Percentiles rank a stretch among this genome's conserved stretches.
Conservation (phyloP, 2,329 filamentous ascomycete genomes). For the Beauveria bassiana region DNA sequence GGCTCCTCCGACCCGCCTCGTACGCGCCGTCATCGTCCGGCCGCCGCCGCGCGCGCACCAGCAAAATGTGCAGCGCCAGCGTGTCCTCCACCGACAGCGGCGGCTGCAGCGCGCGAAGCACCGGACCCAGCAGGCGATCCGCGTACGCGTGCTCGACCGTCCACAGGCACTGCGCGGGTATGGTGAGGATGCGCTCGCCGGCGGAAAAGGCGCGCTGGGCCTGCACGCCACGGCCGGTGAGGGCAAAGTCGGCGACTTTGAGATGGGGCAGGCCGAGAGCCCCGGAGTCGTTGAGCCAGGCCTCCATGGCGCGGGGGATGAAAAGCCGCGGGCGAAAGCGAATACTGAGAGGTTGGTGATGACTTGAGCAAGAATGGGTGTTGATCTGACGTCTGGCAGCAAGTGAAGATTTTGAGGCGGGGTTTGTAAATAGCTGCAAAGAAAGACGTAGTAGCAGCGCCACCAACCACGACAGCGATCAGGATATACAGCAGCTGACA, state of each 20-base stretch:
- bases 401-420: too few relatives aligned
- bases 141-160: slow-evolving; percentile 24
- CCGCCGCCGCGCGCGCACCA: slow-evolving; percentile 22
- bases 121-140: slow-evolving; percentile 24
- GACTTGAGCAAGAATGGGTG: too few relatives aligned
- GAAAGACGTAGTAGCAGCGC: too few relatives aligned
- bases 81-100: slow-evolving; percentile 26
- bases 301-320: slow-evolving; percentile 20
- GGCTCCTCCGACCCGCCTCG: slow-evolving; percentile 17
- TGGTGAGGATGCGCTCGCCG: slow-evolving; percentile 26
- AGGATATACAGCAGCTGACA: too few relatives aligned
- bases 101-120: slow-evolving; percentile 22
- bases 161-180: slow-evolving; percentile 23
- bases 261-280: slow-evolving; percentile 23
- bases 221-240: slow-evolving; percentile 25
- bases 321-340: too few relatives aligned
- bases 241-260: slow-evolving; percentile 24
- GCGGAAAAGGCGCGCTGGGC: slow-evolving; percentile 22
- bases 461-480: too few relatives aligned
- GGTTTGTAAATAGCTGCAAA: too few relatives aligned
- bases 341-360: too few relatives aligned
- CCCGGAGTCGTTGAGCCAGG: slow-evolving; percentile 24
- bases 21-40: slow-evolving; percentile 19
- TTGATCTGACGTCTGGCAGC: too few relatives aligned
- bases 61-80: slow-evolving; percentile 26